Percentiles rank a stretch among this genome's conserved stretches.
phyloP scores from a whole-genome alignment of 495 filamentous ascomycete species.

The Aspergillus indologenus region DNA sequence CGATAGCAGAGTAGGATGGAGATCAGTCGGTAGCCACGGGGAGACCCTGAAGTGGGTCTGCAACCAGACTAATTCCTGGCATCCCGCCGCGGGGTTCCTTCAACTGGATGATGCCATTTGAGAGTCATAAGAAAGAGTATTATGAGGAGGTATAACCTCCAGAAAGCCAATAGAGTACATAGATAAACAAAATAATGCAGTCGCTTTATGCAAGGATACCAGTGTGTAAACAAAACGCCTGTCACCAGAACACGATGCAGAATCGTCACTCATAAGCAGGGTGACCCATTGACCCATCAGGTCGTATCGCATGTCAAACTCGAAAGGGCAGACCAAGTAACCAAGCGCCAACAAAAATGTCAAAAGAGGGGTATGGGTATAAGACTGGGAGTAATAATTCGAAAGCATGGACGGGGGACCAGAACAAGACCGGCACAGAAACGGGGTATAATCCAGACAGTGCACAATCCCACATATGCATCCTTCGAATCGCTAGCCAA shows the following conservation, averaged over 20 bases:
- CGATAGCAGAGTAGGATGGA: background rate
- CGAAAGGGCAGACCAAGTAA: background rate
- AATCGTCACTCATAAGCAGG: slow-evolving; percentile 12
- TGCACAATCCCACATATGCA: background rate
- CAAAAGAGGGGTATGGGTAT: slow-evolving; percentile 12
- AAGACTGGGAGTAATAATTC: slow-evolving; percentile 2
- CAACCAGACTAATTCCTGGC: background rate
- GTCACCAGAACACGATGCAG: slow-evolving; percentile 3
- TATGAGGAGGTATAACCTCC: background rate
- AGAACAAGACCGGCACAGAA: slow-evolving; percentile 6
- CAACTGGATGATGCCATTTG: background rate
- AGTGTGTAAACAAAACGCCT: background rate
- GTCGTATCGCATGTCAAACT: slow-evolving; percentile 15
- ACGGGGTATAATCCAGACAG: background rate
- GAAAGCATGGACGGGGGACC: slow-evolving; percentile 7
- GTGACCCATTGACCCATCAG: slow-evolving; percentile 7
- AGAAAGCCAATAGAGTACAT: background rate
- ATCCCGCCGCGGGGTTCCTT: background rate
- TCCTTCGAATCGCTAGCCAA: slow-evolving; percentile 37
- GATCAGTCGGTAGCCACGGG: background rate
- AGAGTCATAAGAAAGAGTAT: background rate
- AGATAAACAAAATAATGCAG: background rate
- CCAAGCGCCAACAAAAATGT: slow-evolving; percentile 6
- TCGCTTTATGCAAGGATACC: background rate
- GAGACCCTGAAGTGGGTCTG: background rate